Evolutionary conservation across 257 asterid genomes (phyloP).

Genomic region (Solanum paucissectum): DNA sequence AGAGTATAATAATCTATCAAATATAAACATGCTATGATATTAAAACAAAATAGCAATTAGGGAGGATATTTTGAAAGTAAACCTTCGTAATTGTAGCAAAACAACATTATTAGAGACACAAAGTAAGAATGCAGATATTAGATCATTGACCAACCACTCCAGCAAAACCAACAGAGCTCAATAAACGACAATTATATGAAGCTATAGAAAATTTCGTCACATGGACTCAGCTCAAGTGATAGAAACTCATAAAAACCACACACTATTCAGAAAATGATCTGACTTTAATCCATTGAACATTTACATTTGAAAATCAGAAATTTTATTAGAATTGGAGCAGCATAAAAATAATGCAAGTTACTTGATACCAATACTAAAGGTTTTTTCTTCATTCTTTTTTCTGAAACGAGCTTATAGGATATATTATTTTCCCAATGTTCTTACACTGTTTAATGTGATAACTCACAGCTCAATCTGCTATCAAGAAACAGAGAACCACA

Average conservation of each 20-base stretch:
- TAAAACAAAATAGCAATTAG: neutral
- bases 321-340: neutral
- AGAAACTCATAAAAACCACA: neutral
- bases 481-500: neutral
- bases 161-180: neutral
- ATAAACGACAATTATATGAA: neutral
- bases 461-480: neutral
- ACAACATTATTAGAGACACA: neutral
- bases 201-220: neutral
- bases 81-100: neutral
- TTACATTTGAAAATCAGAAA: neutral
- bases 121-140: neutral
- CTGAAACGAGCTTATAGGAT: neutral
- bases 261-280: neutral
- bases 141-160: neutral
- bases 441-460: neutral
- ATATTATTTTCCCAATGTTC: neutral
- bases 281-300: neutral
- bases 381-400: neutral
- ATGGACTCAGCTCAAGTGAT: neutral
- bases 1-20: neutral
- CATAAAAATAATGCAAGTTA: neutral
- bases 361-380: neutral
- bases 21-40: neutral
- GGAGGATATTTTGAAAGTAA: neutral